phyloP scores from a whole-genome alignment of 768 basidiomycete genomes.

The Leccinum incarnatum region DNA sequence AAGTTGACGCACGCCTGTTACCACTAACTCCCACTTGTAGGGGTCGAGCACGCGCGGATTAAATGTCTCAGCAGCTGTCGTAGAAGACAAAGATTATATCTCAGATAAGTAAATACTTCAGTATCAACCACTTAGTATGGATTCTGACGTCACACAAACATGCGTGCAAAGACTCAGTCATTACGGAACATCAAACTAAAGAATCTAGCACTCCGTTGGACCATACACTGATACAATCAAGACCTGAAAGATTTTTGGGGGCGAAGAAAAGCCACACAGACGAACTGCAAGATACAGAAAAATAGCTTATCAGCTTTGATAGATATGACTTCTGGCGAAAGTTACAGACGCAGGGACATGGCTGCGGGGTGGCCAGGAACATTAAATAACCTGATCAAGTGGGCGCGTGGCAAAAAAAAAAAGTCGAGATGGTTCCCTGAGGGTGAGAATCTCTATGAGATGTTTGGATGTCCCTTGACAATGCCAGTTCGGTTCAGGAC shows the following conservation, averaged over 20 bases:
- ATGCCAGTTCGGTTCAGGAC: no score
- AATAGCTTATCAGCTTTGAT: not conserved
- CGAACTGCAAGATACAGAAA: not conserved
- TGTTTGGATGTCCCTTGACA: not conserved
- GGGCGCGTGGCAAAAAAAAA: no score
- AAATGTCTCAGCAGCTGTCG: not conserved
- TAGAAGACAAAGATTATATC: not conserved
- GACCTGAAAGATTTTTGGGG: not conserved
- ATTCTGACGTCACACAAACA: not conserved
- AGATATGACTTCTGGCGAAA: not conserved
- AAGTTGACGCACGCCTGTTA: no score
- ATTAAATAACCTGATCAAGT: not conserved
- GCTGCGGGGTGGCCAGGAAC: not conserved
- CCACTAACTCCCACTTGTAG: no score
- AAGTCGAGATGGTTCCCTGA: not conserved
- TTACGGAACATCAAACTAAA: not conserved
- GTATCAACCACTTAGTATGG: no score
- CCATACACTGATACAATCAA: not conserved
- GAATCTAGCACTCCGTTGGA: not conserved
- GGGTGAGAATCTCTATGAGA: not conserved
- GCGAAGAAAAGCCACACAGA: not conserved
- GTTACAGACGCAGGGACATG: not conserved
- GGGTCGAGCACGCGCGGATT: not conserved
- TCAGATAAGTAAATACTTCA: not conserved
- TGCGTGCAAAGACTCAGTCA: not conserved